phyloP scores from a whole-genome alignment of 257 asterid species.

The Gynochthodes officinalis region DNA sequence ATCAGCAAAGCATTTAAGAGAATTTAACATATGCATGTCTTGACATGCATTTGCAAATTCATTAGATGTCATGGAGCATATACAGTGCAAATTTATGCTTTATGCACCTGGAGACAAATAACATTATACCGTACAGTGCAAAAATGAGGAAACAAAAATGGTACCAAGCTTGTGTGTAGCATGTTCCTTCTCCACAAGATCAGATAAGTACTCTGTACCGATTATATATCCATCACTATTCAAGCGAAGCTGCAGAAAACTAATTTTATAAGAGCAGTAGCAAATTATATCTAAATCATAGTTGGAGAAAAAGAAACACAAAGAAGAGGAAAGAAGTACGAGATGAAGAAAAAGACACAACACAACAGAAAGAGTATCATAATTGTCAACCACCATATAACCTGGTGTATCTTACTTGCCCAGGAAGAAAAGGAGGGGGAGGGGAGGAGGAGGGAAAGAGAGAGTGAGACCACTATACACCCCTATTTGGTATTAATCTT shows the following conservation, averaged over 20 bases:
- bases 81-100: neutral
- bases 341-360: neutral
- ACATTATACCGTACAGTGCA: neutral
- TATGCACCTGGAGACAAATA: neutral
- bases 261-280: conserved; percentile 26
- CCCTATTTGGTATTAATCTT: neutral
- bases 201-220: conserved; percentile 90
- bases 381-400: too few species aligned
- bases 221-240: conserved; percentile 63
- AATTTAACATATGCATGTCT: neutral
- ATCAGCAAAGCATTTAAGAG: neutral
- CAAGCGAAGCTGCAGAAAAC: conserved; percentile 79
- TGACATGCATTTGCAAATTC: neutral
- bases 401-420: neutral
- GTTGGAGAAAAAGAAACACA: neutral
- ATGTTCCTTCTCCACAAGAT: conserved; percentile 94
- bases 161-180: conserved; percentile 74
- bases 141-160: conserved; percentile 25
- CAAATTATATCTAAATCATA: neutral
- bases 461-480: neutral
- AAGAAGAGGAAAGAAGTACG: neutral
- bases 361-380: neutral
- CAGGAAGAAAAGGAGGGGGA: neutral
- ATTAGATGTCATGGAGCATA: neutral
- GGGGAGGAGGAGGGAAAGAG: neutral